Percentiles rank a stretch among this genome's conserved stretches.
These are phyloP conservation scores for Metarhizium guizhouense DNA, from an alignment of 2,329 filamentous ascomycete genomes.

Conservation along the genomic window DNA sequence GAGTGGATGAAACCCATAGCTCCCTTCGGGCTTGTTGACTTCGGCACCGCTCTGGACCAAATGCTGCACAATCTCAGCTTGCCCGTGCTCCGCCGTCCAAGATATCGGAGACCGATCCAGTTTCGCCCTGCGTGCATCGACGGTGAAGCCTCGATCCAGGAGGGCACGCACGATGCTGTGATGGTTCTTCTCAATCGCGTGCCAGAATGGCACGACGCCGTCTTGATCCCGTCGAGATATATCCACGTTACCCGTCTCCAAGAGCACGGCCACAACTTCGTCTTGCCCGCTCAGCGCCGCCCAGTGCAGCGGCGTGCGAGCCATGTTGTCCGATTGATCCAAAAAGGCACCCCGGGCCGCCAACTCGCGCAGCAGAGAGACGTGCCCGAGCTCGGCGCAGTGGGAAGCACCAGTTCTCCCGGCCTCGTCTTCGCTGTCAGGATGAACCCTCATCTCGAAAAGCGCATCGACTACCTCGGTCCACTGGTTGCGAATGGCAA, in stretches of 20 bases:
- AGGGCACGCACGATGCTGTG: not conserved
- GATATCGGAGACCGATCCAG: not conserved
- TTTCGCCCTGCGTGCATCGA: not conserved
- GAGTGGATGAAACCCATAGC: not conserved
- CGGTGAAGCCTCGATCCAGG: not conserved
- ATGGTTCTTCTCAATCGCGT: not conserved
- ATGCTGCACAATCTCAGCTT: not conserved
- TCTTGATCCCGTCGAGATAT: too few relatives aligned
- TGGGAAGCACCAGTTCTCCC: constrained; percentile 9
- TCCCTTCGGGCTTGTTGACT: not conserved
- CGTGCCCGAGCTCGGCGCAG: constrained; percentile 8
- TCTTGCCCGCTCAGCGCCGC: not conserved
- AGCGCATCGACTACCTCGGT: constrained; percentile 4
- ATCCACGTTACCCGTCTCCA: not conserved
- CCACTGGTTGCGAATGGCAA: constrained; percentile 10
- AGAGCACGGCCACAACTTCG: not conserved
- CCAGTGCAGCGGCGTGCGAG: constrained; percentile 6
- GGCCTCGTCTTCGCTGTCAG: constrained; percentile 6
- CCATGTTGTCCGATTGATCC: constrained; percentile 5
- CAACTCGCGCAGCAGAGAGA: constrained; percentile 1
- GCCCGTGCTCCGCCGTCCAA: not conserved
- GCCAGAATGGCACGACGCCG: too few relatives aligned
- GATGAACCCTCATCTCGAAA: constrained; percentile 8
- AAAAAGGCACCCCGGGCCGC: not conserved
- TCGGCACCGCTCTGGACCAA: not conserved